Evolutionary conservation across 768 basidiomycete species (phyloP), one percentile per base, ranked within the genome.

Genomic region (Scleroderma bovista): DNA sequence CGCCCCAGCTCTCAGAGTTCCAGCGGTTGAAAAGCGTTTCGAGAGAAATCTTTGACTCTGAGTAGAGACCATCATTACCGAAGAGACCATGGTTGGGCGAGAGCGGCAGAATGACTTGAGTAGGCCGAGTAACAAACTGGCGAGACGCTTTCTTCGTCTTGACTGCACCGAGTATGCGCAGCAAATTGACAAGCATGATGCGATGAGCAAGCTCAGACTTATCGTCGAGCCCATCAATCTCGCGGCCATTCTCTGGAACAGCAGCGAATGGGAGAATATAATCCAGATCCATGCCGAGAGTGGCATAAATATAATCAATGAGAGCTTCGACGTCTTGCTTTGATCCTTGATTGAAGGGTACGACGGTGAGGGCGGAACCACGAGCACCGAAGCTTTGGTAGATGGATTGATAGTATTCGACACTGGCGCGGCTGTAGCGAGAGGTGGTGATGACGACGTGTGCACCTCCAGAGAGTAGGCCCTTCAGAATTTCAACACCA

Each of bases 251-350:
- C 69, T 99, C 96, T 6, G 96, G 95, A 41, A 99, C 86, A 43
- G 95, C 96, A 39, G 96, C 96, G 70, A 99, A 99, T 19, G 96
- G 96, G 52, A 98, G 81, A 60, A 99, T 91, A 69, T 98, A 99
- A 70, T 99, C 96, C 50, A 99, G 81, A 71, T 99, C 96, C 74
- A 98, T 83, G 49, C 92, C 88, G 47, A 99, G 84, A 22, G 84
- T 93, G 24, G 86, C 81, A 71, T 98, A 99, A 69, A 99, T 95
- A 67, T 98, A 99, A 71, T 98, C 95, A 58, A 99, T 84, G 46
- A 99, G 83, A 5, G 94, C 93, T 62, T 99, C 96, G 34, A 97
- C 92, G 57, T 99, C 96, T 67, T 98, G 96, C 70, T 93, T 96
- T 3, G 96, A 98, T 24, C 89, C 96, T 67, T 98, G 95, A 63